These are phyloP conservation scores for Boletellus ananas DNA, from an alignment of 768 basidiomycete species.

Conservation along the genomic window DNA sequence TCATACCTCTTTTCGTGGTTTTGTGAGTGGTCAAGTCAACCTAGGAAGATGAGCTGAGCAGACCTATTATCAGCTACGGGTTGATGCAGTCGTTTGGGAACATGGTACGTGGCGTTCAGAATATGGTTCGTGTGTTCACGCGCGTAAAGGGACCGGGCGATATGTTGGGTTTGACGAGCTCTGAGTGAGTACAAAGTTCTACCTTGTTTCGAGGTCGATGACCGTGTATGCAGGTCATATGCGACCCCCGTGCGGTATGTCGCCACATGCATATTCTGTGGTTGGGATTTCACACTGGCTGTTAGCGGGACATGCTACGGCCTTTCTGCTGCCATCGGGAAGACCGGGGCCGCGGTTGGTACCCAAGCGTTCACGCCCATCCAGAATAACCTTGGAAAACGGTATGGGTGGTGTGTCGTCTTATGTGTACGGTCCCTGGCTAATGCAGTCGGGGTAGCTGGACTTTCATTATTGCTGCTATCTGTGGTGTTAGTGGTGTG, in stretches of 20 bases:
- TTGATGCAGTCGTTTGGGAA: constrained; percentile 74
- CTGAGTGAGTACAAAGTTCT: constrained; percentile 45
- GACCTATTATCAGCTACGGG: constrained; percentile 47
- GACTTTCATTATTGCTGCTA: constrained; percentile 69
- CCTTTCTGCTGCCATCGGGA: constrained; percentile 63
- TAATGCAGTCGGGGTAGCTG: constrained; percentile 36
- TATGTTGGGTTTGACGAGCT: constrained; percentile 63
- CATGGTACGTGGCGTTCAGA: constrained; percentile 35
- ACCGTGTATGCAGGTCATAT: constrained; percentile 43
- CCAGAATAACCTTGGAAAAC: constrained; percentile 62
- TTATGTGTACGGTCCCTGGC: background rate
- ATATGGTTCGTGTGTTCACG: constrained; percentile 8
- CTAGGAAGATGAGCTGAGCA: constrained; percentile 1
- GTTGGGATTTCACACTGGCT: background rate
- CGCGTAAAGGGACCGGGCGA: constrained; percentile 59
- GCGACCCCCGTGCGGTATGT: constrained; percentile 58
- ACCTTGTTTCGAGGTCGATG: background rate
- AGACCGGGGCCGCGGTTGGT: constrained; percentile 69
- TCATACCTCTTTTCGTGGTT: constrained; percentile 62
- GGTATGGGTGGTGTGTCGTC: constrained; percentile 31
- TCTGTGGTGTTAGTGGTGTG: constrained; percentile 60
- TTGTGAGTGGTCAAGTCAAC: constrained; percentile 41
- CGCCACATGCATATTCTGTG: background rate
- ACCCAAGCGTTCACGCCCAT: constrained; percentile 71
- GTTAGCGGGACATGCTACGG: constrained; percentile 66